These are phyloP conservation scores for Nepenthes mirabilis DNA, from an alignment of 148 eudicot species.

Conservation along the genomic window DNA sequence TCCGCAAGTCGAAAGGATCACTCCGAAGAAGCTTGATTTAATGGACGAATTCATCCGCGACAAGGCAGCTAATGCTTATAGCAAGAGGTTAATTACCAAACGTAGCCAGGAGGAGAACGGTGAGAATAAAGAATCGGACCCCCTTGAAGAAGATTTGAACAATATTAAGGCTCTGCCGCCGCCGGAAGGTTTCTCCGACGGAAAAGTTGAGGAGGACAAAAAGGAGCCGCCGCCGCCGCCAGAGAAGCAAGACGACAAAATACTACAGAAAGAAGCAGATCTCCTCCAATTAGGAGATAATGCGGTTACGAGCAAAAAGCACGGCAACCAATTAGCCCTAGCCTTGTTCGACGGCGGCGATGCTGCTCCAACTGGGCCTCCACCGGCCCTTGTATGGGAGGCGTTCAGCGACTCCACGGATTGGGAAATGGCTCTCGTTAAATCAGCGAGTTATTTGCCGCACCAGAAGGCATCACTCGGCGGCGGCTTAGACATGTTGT, in stretches of 20 bases:
- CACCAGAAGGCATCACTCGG: constrained; percentile 48
- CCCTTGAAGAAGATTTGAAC: constrained; percentile 39
- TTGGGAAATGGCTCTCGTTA: constrained; percentile 73
- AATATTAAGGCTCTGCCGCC: constrained; percentile 63
- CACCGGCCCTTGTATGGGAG: constrained; percentile 47
- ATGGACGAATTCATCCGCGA: constrained; percentile 71
- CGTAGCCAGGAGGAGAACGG: constrained; percentile 2
- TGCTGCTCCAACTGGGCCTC: neutral
- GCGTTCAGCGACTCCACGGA: constrained; percentile 39
- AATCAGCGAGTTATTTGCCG: constrained; percentile 56
- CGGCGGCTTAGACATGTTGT: constrained; percentile 54
- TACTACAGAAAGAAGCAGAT: constrained; percentile 31
- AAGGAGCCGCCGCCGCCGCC: constrained; percentile 1
- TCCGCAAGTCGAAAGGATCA: constrained; percentile 56
- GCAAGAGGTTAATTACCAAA: constrained; percentile 3
- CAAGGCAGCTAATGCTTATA: constrained; percentile 20
- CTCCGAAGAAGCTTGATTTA: constrained; percentile 49
- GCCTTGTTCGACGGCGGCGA: constrained; percentile 46
- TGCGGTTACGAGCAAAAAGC: constrained; percentile 31
- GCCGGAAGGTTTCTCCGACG: constrained; percentile 27
- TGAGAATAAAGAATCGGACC: constrained; percentile 14
- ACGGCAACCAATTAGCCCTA: constrained; percentile 45
- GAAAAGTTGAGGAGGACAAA: constrained; percentile 14
- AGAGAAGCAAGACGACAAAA: constrained; percentile 5
- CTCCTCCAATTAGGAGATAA: constrained; percentile 45